Evolutionary conservation across 305 asterid genomes (phyloP).

Genomic region (Fraxinus sp.): DNA sequence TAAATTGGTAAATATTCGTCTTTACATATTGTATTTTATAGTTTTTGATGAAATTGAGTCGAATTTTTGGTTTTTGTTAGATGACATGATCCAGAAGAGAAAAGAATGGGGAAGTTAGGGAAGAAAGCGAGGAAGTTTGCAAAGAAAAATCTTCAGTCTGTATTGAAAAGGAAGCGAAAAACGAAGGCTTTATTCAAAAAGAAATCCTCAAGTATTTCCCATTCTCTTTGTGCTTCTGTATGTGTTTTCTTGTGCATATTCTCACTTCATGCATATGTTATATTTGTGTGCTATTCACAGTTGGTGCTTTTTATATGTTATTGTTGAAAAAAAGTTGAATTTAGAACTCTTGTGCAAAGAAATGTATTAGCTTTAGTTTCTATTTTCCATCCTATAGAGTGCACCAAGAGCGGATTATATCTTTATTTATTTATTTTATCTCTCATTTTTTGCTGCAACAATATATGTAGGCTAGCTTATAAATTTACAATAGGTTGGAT

Average conservation of each 20-base stretch:
- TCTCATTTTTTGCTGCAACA: not conserved
- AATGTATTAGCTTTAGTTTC: not conserved
- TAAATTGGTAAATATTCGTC: not conserved
- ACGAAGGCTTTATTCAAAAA: constrained; percentile 68
- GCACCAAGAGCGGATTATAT: not conserved
- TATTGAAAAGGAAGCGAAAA: constrained; percentile 67
- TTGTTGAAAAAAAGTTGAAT: not conserved
- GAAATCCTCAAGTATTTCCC: constrained; percentile 52
- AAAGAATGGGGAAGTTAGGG: constrained; percentile 76
- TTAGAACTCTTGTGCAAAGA: not conserved
- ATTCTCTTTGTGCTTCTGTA: not conserved
- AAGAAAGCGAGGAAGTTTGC: constrained; percentile 96
- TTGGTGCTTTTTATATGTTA: not conserved
- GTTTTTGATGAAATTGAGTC: not conserved
- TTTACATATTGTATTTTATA: not conserved
- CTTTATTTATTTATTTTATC: not conserved
- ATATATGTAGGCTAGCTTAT: not conserved
- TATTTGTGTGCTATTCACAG: not conserved
- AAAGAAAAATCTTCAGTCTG: constrained; percentile 86
- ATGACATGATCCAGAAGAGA: not conserved
- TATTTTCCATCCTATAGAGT: not conserved
- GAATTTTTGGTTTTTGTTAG: not conserved
- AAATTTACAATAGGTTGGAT: not conserved
- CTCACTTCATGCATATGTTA: not conserved
- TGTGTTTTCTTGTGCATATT: not conserved